A percentile compares a stretch with the other conserved stretches of the same genome.
Conservation (phyloP, 192 early-diverging fungal species). For the Jimgerdemannia lactiflua region DNA sequence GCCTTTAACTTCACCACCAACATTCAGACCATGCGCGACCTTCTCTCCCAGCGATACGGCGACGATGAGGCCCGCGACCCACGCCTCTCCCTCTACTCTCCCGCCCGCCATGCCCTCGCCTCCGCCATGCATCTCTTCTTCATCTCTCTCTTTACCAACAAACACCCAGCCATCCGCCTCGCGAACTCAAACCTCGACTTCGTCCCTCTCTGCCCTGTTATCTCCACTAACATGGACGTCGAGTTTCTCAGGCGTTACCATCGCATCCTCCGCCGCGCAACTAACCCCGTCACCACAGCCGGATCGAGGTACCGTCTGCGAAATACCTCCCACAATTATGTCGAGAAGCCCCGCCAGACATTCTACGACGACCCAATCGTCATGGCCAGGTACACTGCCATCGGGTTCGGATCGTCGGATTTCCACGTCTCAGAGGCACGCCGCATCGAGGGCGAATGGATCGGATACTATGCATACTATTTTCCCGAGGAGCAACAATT, state of each 20-base stretch:
- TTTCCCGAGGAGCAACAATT: neutral
- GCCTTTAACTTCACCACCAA: neutral
- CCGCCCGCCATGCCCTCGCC: slow-evolving; percentile 22
- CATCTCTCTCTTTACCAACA: slow-evolving; percentile 28
- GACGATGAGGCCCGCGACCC: neutral
- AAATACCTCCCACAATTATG: neutral
- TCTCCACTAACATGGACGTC: slow-evolving; percentile 23
- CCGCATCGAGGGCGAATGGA: slow-evolving; percentile 33
- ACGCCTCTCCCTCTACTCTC: slow-evolving; percentile 6
- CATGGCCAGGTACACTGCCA: slow-evolving; percentile 5
- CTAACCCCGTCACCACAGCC: neutral
- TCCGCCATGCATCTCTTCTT: slow-evolving; percentile 35
- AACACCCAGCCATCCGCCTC: slow-evolving; percentile 21
- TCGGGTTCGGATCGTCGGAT: slow-evolving; percentile 18
- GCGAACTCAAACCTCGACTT: slow-evolving; percentile 24
- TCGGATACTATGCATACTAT: slow-evolving; percentile 33
- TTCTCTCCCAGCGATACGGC: neutral
- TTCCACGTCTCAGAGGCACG: slow-evolving; percentile 32
- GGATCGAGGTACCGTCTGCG: neutral
- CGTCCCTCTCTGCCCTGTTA: slow-evolving; percentile 21
- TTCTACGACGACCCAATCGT: slow-evolving; percentile 2
- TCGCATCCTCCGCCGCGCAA: slow-evolving; percentile 8
- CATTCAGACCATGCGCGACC: neutral
- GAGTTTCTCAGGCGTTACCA: slow-evolving; percentile 31
- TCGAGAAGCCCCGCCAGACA: neutral